These are phyloP conservation scores for Rhodomyrtus psidioides DNA, from an alignment of 441 rosid species.

Conservation along the genomic window DNA sequence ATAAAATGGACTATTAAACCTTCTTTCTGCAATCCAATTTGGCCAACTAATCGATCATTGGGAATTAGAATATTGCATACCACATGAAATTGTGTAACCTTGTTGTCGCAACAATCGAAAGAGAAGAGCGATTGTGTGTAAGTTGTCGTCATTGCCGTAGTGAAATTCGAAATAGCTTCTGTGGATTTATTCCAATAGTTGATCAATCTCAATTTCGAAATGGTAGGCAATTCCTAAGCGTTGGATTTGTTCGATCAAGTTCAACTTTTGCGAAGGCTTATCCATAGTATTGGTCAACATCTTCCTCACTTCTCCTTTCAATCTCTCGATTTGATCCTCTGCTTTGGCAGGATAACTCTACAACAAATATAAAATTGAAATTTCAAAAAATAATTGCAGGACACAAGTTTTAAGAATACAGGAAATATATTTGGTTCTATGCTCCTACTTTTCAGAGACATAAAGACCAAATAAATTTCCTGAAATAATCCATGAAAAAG, in stretches of 20 bases:
- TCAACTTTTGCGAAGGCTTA: neutral
- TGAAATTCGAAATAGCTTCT: neutral
- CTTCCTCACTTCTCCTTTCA: neutral
- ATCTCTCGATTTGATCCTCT: neutral
- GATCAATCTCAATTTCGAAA: neutral
- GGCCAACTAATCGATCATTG: neutral
- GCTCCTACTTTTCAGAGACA: no score
- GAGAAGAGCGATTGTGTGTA: neutral
- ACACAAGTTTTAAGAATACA: no score
- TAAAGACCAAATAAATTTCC: no score
- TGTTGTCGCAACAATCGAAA: constrained; percentile 4
- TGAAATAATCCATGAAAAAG: no score
- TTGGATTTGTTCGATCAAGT: neutral
- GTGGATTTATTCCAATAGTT: neutral
- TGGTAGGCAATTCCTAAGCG: neutral
- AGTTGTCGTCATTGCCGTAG: neutral
- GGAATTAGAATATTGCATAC: neutral
- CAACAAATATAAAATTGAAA: no score
- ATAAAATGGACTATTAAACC: no score
- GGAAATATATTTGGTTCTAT: no score
- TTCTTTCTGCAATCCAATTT: no score
- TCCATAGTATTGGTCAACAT: neutral
- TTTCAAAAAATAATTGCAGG: no score
- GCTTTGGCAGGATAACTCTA: neutral
- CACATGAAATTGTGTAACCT: neutral